Base-by-base conservation (phyloP, 1,284 basidiomycete species). In the Heterobasidion parviporum region DNA sequence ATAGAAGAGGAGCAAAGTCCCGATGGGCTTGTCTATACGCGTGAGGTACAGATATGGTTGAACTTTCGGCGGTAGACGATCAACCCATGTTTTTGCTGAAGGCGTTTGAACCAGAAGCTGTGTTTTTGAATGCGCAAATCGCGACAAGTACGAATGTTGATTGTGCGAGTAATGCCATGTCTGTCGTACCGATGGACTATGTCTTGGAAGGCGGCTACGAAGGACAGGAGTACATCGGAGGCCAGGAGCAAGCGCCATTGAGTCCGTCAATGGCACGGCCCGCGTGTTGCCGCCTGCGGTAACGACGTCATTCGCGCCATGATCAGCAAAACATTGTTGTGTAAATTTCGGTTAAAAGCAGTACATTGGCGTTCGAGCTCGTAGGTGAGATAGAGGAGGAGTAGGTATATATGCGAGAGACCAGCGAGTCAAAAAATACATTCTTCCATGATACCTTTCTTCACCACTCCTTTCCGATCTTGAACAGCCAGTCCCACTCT, bases 1-100 rank as follows among this genome's bases (percentile, higher is more conserved):
- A 77, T 93, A 95, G 69, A 88, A 97, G 10, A 99, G 77, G 6
- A 99, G 74, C 57, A 95, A 75, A 0, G 92, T 93, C 18, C 96
- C 96, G 61, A 96, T 98, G 10, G 97, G 96, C 67, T 98, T 98
- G 76, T 98, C 94, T 53, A 96, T 78, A 54, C 96, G 82, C 51
- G 88, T 89, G 26, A 99, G 77, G 64, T 89, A 85, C 7, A 95
- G 65, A 70, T 98, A 99, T 2, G 96, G 95, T 48, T 74, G 78
- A 36, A 80, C 60, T 67, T 72, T 75, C 10, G 68, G 62, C 8
- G 89, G 89, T 45, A 89, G 65, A 53, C 72, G 74, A 60, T 89
- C 85, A 12, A 90, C 76, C 89, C 88, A 91, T 72, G 84, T 72
- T 53, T 64, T 60, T 8, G 70, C 59, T 48, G 61, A 8, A 59